Evolutionary conservation across 163 green algal species (phyloP), one percentile per base, ranked within the genome.

Genomic region (Trebouxiophyceae sp.): DNA sequence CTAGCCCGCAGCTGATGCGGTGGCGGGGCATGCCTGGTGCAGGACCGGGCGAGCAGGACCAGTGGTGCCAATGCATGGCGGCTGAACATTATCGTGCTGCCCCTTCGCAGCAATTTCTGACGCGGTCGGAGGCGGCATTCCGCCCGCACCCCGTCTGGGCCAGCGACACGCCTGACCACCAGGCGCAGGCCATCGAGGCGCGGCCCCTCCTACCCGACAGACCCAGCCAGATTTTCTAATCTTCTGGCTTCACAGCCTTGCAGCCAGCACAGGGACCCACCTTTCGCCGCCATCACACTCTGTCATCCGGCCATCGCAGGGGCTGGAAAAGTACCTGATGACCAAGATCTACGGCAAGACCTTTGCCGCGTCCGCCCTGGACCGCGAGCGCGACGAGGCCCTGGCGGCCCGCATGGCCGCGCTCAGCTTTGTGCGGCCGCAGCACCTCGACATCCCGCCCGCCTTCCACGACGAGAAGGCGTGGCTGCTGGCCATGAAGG

Each of bases 281-380:
- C n/a, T n/a, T n/a, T n/a, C n/a, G n/a, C n/a, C n/a, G n/a, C n/a
- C n/a, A n/a, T n/a, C n/a, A n/a, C n/a, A n/a, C n/a, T n/a, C n/a
- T n/a, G n/a, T n/a, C n/a, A n/a, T n/a, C n/a, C n/a, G n/a, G n/a
- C n/a, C n/a, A n/a, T n/a, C n/a, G n/a, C 77, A 96, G 89, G 92
- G 90, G 23, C 69, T 98, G 65, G 93, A 98, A 69, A 97, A 97
- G 77, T 98, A 98, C 65, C 68, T 97, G 23, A 88, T 96, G 82
- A 97, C 87, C 29, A 97, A 97, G 77, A 76, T 98, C 61, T 91
- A 92, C 70, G 76, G 86, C 44, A 78, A 86, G 20, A 86, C 77
- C 0, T 97, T 96, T 76, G 82, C 63, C 0, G 33, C 68, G 20
- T 72, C 47, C 7, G 56, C 60, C 5, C 66, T 84, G 44, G 90